Percentiles rank a stretch among this genome's conserved stretches.
Evolutionary conservation across 108 stramenopile genomes (phyloP).

Genomic region (Cyclotella atomus): DNA sequence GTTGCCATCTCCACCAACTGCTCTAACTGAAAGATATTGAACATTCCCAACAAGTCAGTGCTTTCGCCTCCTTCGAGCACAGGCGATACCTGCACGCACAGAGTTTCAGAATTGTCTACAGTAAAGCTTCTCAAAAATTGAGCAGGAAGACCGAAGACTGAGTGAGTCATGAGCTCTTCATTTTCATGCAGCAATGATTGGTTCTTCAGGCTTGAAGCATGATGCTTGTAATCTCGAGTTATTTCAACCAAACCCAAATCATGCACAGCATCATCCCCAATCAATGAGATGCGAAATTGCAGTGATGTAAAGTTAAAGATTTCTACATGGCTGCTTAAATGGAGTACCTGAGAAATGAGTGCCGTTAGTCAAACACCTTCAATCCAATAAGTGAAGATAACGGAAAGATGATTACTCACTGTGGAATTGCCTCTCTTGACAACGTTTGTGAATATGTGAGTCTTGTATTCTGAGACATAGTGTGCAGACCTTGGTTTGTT

Average conservation of each 20-base stretch:
- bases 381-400: neutral
- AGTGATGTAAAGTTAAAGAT: slow-evolving; percentile 64
- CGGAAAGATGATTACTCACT: slow-evolving; percentile 45
- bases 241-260: slow-evolving; percentile 48
- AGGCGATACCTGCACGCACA: slow-evolving; percentile 43
- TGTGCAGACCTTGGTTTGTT: slow-evolving; percentile 50
- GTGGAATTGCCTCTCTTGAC: slow-evolving; percentile 77
- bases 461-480: slow-evolving; percentile 41
- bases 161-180: slow-evolving; percentile 41
- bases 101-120: slow-evolving; percentile 34
- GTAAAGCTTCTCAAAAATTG: slow-evolving; percentile 37
- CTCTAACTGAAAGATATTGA: slow-evolving; percentile 44
- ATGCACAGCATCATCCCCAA: slow-evolving; percentile 33
- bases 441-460: slow-evolving; percentile 59
- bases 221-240: slow-evolving; percentile 14
- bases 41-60: slow-evolving; percentile 33
- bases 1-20: slow-evolving; percentile 33
- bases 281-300: slow-evolving; percentile 61
- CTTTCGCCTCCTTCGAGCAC: slow-evolving; percentile 12
- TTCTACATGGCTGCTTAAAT: slow-evolving; percentile 69
- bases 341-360: slow-evolving; percentile 56
- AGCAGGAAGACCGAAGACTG: slow-evolving; percentile 50
- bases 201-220: neutral
- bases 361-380: neutral
- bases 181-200: slow-evolving; percentile 37